These are phyloP conservation scores for Backusella sp. DNA, from an alignment of 192 early-diverging fungal species.

Conservation along the genomic window DNA sequence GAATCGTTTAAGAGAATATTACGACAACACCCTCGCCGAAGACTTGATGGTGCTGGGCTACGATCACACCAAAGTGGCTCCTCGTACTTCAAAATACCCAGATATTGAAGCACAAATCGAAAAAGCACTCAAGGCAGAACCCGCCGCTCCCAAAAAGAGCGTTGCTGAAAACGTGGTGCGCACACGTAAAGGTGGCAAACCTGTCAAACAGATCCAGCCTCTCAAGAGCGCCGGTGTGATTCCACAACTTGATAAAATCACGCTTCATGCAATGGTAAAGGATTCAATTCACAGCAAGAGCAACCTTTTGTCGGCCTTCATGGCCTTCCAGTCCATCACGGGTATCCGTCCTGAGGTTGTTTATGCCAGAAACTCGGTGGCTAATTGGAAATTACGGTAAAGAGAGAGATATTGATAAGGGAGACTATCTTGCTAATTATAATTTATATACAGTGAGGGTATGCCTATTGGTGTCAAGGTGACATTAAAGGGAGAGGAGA, in stretches of 20 bases:
- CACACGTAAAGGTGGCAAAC: constrained; percentile 46
- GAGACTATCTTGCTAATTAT: too few relatives aligned
- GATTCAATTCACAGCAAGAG: constrained; percentile 88
- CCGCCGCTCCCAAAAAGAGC: not conserved
- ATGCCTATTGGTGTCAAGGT: constrained; percentile 92
- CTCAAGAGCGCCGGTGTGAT: constrained; percentile 58
- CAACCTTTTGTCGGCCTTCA: constrained; percentile 83
- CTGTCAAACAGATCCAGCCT: constrained; percentile 55
- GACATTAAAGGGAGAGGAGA: constrained; percentile 74
- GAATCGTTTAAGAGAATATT: constrained; percentile 49
- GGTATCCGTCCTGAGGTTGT: constrained; percentile 77
- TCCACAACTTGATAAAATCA: constrained; percentile 71
- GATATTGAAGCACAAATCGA: constrained; percentile 30
- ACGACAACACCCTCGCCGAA: constrained; percentile 44
- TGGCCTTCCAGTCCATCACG: constrained; percentile 88
- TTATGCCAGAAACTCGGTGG: constrained; percentile 76
- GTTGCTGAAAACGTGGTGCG: constrained; percentile 2
- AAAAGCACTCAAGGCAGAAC: constrained; percentile 11
- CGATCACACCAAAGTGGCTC: constrained; percentile 41
- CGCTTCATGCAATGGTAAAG: constrained; percentile 84
- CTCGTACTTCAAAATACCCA: constrained; percentile 31
- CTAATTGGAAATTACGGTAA: constrained; percentile 84
- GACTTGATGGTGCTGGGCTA: constrained; percentile 57
- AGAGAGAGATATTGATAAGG: not conserved
- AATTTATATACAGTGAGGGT: constrained; percentile 34